Conservation (phyloP, 805 yeast species). For the Saccharomyces cerevisiae region DNA sequence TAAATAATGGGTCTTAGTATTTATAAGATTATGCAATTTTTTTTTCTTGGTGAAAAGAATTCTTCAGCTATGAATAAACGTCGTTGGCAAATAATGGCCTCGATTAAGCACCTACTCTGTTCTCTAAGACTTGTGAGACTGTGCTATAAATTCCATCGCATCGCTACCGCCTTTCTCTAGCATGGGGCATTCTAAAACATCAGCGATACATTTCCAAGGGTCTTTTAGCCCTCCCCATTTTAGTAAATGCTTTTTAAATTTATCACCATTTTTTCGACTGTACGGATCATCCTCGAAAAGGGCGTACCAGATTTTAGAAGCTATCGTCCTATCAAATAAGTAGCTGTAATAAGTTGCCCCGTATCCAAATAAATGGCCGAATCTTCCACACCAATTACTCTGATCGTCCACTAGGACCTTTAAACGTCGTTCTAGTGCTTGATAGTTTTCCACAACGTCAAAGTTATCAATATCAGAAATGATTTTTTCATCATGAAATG, state of each 20-base stretch:
- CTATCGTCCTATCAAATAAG: slow-evolving; percentile 84
- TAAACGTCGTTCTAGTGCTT: slow-evolving; percentile 50
- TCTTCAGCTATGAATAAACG: not conserved
- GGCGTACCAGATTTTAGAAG: slow-evolving; percentile 72
- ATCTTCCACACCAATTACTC: slow-evolving; percentile 88
- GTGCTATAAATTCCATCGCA: slow-evolving; percentile 57
- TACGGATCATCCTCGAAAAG: slow-evolving; percentile 67
- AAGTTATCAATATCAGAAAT: slow-evolving; percentile 35
- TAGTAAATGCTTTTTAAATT: slow-evolving; percentile 59
- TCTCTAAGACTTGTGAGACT: not conserved
- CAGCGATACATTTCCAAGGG: slow-evolving; percentile 81
- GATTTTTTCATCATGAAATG: slow-evolving; percentile 45
- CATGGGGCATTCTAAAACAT: slow-evolving; percentile 58
- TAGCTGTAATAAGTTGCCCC: slow-evolving; percentile 94
- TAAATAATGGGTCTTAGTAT: not conserved
- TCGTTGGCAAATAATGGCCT: not conserved
- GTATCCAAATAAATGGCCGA: slow-evolving; percentile 87
- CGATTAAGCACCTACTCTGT: not conserved
- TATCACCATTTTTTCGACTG: slow-evolving; percentile 64
- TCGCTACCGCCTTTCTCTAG: slow-evolving; percentile 56
- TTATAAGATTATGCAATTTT: not conserved
- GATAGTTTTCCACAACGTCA: slow-evolving; percentile 57
- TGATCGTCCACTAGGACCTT: slow-evolving; percentile 57
- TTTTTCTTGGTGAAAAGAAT: not conserved
- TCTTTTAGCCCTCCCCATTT: slow-evolving; percentile 92